Evolutionary conservation across 2,329 filamentous ascomycete species (phyloP).

Genomic region (Polychaeton citri): DNA sequence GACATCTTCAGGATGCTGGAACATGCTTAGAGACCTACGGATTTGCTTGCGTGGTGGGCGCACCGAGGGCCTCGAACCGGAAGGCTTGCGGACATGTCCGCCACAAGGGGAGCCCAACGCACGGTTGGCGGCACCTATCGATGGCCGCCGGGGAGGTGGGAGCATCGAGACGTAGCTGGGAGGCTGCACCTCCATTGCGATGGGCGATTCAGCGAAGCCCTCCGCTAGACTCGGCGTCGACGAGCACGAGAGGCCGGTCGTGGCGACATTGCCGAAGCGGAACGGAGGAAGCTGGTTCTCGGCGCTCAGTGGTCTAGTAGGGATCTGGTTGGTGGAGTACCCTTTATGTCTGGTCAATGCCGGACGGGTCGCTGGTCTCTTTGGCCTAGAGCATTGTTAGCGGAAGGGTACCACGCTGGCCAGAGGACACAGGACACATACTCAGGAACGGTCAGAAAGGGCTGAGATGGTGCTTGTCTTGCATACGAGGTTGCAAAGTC

Average conservation of each 20-base stretch:
- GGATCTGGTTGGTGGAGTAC: conserved; percentile 53
- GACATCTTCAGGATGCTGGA: conserved; percentile 78
- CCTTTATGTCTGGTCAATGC: conserved; percentile 64
- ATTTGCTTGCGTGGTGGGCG: conserved; percentile 75
- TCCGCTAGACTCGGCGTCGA: conserved; percentile 60
- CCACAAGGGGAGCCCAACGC: conserved; percentile 64
- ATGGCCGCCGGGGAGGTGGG: conserved; percentile 52
- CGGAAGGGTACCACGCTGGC: conserved; percentile 7
- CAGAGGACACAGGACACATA: conserved; percentile 9
- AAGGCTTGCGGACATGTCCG: conserved; percentile 54
- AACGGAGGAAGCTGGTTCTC: conserved; percentile 61
- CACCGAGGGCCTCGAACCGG: conserved; percentile 48
- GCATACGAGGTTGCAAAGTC: conserved; percentile 20
- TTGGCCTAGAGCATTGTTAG: conserved; percentile 12
- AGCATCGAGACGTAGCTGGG: conserved; percentile 33
- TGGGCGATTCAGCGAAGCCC: conserved; percentile 69
- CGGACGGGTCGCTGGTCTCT: conserved; percentile 46
- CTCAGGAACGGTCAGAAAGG: conserved; percentile 16
- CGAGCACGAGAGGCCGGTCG: conserved; percentile 24
- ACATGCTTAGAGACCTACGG: conserved; percentile 92
- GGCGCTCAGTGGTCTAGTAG: conserved; percentile 42
- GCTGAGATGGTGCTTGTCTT: conserved; percentile 8
- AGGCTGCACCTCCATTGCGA: conserved; percentile 24
- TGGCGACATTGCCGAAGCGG: conserved; percentile 50
- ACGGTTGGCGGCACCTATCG: conserved; percentile 45